A percentile compares a stretch with the other conserved stretches of the same genome.
Evolutionary conservation across 2,329 filamentous ascomycete species (phyloP).

Genomic region (Paraphoma sp.): DNA sequence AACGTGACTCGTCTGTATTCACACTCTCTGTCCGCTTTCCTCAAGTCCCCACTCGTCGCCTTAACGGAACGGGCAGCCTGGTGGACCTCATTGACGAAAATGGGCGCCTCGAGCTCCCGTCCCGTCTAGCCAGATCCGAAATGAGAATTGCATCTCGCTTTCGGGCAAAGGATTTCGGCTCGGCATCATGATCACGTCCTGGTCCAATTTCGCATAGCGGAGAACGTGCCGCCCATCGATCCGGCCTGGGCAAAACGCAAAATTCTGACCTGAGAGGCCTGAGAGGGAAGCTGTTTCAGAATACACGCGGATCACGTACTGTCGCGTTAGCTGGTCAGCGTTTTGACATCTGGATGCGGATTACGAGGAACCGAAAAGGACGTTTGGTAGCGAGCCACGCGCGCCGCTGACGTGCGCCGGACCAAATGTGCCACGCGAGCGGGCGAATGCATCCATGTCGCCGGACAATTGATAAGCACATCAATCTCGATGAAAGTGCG

Average conservation of each 20-base stretch:
- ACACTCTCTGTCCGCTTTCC: not conserved
- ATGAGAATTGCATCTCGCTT: not conserved
- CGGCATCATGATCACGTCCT: not conserved
- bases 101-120: not conserved
- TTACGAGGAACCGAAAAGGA: not conserved
- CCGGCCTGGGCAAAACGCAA: not conserved
- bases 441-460: not conserved
- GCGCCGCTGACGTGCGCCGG: not conserved
- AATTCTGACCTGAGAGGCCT: not conserved
- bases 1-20: not conserved
- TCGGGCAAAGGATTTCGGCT: not conserved
- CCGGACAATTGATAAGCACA: not conserved
- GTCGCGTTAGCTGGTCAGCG: not conserved
- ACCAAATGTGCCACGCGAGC: not conserved
- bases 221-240: not conserved
- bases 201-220: not conserved
- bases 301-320: not conserved
- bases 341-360: not conserved
- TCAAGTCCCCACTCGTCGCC: too few relatives aligned
- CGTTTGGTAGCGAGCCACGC: not conserved
- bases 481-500: not conserved
- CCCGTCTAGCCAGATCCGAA: not conserved
- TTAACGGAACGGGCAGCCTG: not conserved
- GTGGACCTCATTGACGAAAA: not conserved
- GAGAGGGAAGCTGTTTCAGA: not conserved